phyloP scores from a whole-genome alignment of 306 rosid genomes.

The Lathyrus aphaca region DNA sequence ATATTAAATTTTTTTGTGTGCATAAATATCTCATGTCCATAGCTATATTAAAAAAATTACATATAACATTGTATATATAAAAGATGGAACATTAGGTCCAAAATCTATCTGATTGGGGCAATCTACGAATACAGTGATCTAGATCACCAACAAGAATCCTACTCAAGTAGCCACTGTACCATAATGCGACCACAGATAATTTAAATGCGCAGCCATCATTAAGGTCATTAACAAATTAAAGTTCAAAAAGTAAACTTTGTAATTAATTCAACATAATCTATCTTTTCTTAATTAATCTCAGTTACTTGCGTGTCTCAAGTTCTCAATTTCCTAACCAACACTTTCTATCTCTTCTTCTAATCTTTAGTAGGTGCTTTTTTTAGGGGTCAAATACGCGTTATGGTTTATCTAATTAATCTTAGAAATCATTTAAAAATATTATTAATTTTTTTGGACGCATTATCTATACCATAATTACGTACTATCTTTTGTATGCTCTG shows the following conservation, averaged over 20 bases:
- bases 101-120: no score
- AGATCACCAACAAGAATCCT: constrained; percentile 17
- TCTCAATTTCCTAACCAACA: constrained; percentile 34
- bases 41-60: no score
- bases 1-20: no score
- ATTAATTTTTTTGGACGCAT: constrained; percentile 19
- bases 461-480: constrained; percentile 29
- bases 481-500: constrained; percentile 8
- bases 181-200: constrained; percentile 12
- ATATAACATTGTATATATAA: no score
- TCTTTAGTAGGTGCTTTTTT: constrained; percentile 28
- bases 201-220: constrained; percentile 38
- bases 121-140: no score
- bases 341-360: constrained; percentile 14
- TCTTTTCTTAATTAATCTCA: constrained; percentile 26
- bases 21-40: no score
- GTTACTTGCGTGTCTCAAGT: constrained; percentile 41
- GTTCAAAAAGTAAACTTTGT: constrained; percentile 26
- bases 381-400: constrained; percentile 48
- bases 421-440: neutral
- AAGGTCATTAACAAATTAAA: constrained; percentile 25
- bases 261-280: constrained; percentile 17
- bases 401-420: constrained; percentile 40
- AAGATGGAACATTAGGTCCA: no score
- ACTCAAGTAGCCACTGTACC: constrained; percentile 8